Base-by-base conservation (phyloP, 2,329 filamentous ascomycete genomes). In the Exophiala calicioides region DNA sequence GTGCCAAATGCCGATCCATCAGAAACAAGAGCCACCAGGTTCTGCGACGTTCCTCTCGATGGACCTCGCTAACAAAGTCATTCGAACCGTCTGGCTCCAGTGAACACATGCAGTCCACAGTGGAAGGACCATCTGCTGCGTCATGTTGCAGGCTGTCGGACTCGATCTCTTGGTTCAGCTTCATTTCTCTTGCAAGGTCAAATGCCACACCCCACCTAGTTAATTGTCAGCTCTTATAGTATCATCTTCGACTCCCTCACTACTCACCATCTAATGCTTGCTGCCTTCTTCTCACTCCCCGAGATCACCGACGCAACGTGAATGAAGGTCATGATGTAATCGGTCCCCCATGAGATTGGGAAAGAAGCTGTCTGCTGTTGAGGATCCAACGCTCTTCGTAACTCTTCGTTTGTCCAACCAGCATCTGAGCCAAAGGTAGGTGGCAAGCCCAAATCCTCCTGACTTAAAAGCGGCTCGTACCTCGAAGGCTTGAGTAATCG, bases 11-110 rank as follows among this genome's bases (percentile, higher is more conserved):
- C 7, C 74, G 62, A 47, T 77, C 74, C 4, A 76, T 60, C 18
- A 68, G 66, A 49, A 73, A 77, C 1, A 76, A 54, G 1, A 76
- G 60, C 74, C 74, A 77, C 51, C 75, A 76, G 0, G 72, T 69
- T 4, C 73, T 62, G 3, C 74, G 63, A 3, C 70, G 60, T 57
- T 77, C 74, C 50, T 77, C 74, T 15, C 66, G 64, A 4, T 70
- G 67, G 52, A 78, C 76, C 45, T 67, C 67, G 7, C 65, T 53
- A 4, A 68, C 51, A 4, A 64, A 44, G 70, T 70, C 50, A 71
- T 67, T 19, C 65, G 61, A 41, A 68, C 67, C 9, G 71, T 62
- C 3, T 65, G 63, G 20, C 72, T 58, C 1, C 65, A 64, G 12
- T 63, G 59, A 10, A 69, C 68, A 19, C 70, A 71, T n/a, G 76